Percentiles rank a stretch among this genome's conserved stretches.
phyloP scores from a whole-genome alignment of 2,329 filamentous ascomycete genomes.

The Fusarium pseudograminearum region DNA sequence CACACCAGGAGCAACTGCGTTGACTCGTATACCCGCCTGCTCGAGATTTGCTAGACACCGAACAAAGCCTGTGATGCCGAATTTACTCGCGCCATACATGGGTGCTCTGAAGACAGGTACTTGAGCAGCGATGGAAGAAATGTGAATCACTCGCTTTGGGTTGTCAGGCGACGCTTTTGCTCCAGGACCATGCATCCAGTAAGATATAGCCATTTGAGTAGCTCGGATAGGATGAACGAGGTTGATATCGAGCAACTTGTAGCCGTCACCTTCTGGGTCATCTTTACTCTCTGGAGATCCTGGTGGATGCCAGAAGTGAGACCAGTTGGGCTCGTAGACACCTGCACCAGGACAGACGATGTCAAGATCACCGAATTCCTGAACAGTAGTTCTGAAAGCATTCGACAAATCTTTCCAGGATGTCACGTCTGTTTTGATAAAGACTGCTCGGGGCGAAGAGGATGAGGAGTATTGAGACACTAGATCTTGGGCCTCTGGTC shows the following conservation, averaged over 20 bases:
- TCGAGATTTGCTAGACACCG: conserved; percentile 56
- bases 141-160: conserved; percentile 55
- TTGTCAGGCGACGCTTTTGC: conserved; percentile 40
- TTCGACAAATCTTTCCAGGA: conserved; percentile 54
- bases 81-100: conserved; percentile 57
- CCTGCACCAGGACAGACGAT: conserved; percentile 61
- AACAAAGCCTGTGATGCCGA: conserved; percentile 56
- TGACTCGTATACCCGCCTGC: conserved; percentile 54
- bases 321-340: conserved; percentile 60
- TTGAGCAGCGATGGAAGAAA: conserved; percentile 55
- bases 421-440: conserved; percentile 59
- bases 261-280: conserved; percentile 47
- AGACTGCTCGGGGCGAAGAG: conserved; percentile 52
- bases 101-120: conserved; percentile 51
- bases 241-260: conserved; percentile 56
- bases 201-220: conserved; percentile 56
- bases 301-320: conserved; percentile 58
- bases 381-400: conserved; percentile 52
- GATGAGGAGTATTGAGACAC: conserved; percentile 42
- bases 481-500: conserved; percentile 57
- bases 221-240: conserved; percentile 57
- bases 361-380: conserved; percentile 55
- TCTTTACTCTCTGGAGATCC: conserved; percentile 53
- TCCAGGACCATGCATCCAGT: conserved; percentile 51
- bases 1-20: conserved; percentile 59